A percentile compares a stretch with the other conserved stretches of the same genome.
These are phyloP conservation scores for Penicillium cinerascens DNA, from an alignment of 495 filamentous ascomycete species.

Conservation along the genomic window DNA sequence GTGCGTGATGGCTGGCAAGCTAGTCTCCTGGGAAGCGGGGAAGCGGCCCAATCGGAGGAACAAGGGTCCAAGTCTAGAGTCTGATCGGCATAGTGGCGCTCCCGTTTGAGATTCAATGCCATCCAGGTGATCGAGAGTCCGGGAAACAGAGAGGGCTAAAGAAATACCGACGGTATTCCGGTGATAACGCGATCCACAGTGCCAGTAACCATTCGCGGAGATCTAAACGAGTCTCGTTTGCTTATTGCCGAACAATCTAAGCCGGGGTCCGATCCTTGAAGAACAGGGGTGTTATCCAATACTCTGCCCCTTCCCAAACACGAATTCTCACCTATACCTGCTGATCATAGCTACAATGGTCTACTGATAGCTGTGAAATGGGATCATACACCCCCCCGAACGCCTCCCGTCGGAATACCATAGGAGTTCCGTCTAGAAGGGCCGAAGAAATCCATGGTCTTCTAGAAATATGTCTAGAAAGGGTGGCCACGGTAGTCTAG, in stretches of 20 bases:
- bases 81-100: neutral
- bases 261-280: neutral
- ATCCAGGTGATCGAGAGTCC: neutral
- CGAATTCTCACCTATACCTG: neutral
- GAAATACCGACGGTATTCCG: neutral
- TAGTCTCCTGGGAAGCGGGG: neutral
- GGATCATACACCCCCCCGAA: neutral
- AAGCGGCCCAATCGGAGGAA: neutral
- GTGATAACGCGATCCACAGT: neutral
- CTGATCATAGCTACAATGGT: neutral
- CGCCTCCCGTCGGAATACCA: conserved; percentile 6
- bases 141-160: neutral
- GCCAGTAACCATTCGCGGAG: neutral
- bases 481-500: neutral
- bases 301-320: neutral
- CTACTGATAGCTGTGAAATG: neutral
- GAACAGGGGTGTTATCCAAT: neutral
- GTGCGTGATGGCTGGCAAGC: neutral
- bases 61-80: neutral
- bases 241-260: neutral
- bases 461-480: neutral
- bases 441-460: neutral
- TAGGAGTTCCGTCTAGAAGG: neutral
- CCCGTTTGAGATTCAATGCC: neutral
- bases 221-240: neutral